Evolutionary conservation across 164 flowering plant species (phyloP), one percentile per base, ranked within the genome.

Genomic region (Aristolochia fimbriata): DNA sequence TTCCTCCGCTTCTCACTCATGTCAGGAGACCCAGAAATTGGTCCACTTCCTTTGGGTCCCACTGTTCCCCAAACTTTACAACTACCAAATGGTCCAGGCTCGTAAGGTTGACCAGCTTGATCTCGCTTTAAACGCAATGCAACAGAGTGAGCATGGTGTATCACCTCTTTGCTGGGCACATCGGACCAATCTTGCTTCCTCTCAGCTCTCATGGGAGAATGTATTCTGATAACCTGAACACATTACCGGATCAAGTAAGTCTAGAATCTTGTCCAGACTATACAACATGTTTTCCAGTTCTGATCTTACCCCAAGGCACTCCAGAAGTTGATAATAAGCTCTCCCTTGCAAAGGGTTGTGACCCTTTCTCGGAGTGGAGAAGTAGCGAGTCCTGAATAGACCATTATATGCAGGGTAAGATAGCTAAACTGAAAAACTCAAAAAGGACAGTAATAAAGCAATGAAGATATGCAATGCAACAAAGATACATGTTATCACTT

Each of bases 261-360:
- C 8, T 37, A 37, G 43, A 10, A 10, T 37, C 43, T 3, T 37
- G 43, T 37, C 43, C 43, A 37, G 30, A 27, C 30, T 27, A 27
- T 27, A 27, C 0, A 3, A 37, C 12, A 37, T 37, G 43, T 37
- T 37, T 37, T 37, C 12, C 43, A 1, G 8, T 25, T 9, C 11
- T 19, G 59, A 30, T 22, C 84, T 62, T 85, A 93, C 99, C 59
- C 99, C 99, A 60, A 93, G 95, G 81, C 97, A 94, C 73, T 94
- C 99, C 15, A 94, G 75, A 23, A 94, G 88, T 63, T 94, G 99
- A 72, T 91, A 91, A 58, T 91, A 94, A 47, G 99, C 99, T 57
- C 99, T 73, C 67, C 99, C 99, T 78, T 91, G 99, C 70, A 94
- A 83, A 62, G 99, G 97, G 70, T 88, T 94, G 69, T 94, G 96